Base-by-base conservation (phyloP, 2,329 filamentous ascomycete genomes). In the Xylaria sp. region DNA sequence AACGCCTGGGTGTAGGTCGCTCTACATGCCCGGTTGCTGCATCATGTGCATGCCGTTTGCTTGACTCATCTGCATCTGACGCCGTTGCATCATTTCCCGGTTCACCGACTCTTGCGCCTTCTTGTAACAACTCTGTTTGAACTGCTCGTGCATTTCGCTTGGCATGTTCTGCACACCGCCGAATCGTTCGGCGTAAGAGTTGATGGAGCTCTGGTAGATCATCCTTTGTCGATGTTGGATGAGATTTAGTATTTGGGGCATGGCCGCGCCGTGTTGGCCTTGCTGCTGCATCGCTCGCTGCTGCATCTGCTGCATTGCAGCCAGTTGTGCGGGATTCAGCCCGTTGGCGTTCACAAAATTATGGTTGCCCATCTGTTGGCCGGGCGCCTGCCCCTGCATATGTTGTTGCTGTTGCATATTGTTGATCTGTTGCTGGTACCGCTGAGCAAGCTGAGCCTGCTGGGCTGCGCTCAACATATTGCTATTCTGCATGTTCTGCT, bases 21-120 rank as follows among this genome's bases (percentile, higher is more conserved):
- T 45, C 66, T 72, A 78, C 76, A 80, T 79, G 38, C 75, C 77
- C 60, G 80, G 77, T 18, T 73, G 72, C 11, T 76, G 76, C 78
- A 81, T 80, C 76, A 50, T 50, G 39, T 57, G 54, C 51, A 57
- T 57, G 11, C 56, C 52, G 26, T 55, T 57, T 55, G 58, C 60
- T 18, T 52, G 52, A 29, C 52, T 45, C 48, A 83, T 77, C 45
- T 68, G 64, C 42, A 74, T 67, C 41, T 75, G 71, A 46, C 72
- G 71, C 29, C 63, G 72, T 44, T 75, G 72, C 42, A 24, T 61
- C 18, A 65, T 57, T 16, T 57, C 54, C 8, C 59, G 52, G 18
- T 64, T 59, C 9, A 68, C 48, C 7, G 52, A 50, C 19, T 68
- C 61, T 18, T 63, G 63, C 4, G 79, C 79, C 53, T 72, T 74